A percentile compares a stretch with the other conserved stretches of the same genome.
Conservation (phyloP, 2,329 filamentous ascomycete genomes). For the Akanthomyces muscarius region DNA sequence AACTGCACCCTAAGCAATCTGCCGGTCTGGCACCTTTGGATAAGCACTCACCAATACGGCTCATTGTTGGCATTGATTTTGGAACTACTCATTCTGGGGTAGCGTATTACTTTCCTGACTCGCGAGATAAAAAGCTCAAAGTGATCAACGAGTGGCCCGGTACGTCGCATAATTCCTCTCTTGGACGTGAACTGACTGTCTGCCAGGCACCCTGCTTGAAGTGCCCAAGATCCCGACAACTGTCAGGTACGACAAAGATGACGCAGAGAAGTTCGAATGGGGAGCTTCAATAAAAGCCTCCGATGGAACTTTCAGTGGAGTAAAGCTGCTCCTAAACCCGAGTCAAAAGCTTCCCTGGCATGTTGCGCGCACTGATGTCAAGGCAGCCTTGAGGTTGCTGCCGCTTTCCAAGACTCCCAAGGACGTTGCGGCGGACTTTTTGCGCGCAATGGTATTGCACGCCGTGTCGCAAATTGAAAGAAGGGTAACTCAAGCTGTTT, state of each 20-base stretch:
- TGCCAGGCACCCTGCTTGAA: neutral
- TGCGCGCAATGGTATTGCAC: conserved; percentile 19
- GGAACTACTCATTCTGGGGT: conserved; percentile 7
- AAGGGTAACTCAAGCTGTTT: conserved; percentile 11
- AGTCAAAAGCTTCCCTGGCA: conserved; percentile 19
- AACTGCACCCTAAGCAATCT: no score
- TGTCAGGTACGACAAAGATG: conserved; percentile 17
- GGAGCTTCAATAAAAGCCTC: conserved; percentile 18
- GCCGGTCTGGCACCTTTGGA: no score
- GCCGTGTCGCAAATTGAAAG: conserved; percentile 19
- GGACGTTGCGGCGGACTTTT: conserved; percentile 21
- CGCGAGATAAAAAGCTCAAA: neutral
- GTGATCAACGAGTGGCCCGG: conserved; percentile 22
- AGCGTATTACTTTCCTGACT: neutral
- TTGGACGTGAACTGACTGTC: neutral
- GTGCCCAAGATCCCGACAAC: conserved; percentile 22
- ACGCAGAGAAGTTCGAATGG: conserved; percentile 16
- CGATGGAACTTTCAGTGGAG: no score
- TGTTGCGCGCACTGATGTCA: conserved; percentile 6
- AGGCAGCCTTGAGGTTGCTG: conserved; percentile 13
- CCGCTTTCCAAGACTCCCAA: conserved; percentile 17
- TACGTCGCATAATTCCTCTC: neutral
- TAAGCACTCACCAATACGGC: no score
- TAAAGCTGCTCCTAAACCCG: conserved; percentile 22
- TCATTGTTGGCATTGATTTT: conserved; percentile 4